Evolutionary conservation across 2,329 filamentous ascomycete genomes (phyloP), one percentile per base, ranked within the genome.

Genomic region (Aspergillus brunneoviolaceus): DNA sequence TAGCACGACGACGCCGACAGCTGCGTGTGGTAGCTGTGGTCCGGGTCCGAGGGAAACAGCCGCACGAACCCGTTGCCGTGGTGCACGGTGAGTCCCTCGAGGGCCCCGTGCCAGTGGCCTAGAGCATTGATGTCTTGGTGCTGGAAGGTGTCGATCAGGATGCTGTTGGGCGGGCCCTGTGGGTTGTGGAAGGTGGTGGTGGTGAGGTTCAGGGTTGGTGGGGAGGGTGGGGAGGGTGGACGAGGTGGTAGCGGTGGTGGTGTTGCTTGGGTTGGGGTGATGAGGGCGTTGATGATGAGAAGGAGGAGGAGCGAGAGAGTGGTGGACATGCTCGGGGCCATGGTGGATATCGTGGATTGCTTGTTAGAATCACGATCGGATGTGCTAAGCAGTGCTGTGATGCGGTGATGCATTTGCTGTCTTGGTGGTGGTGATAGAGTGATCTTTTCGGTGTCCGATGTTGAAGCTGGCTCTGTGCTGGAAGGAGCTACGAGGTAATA

Each of bases 91-190:
- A 88, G 81, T 16, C 81, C 80, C 60, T 89, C 86, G 51, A 87
- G 86, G n/a, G 79, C 79, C 10, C 88, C 87, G 70, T 89, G 87
- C 83, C 86, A 90, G 72, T 85, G 82, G 2, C 82, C 84, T 2
- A 89, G 79, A 19, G 84, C 81, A 67, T 90, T 90, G 27, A 74
- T 79, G 61, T 80, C 74, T 2, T 73, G 59, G 64, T 79, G 80
- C 39, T 74, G 74, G 64, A 90, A 90, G 3, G 80, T 81, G 73
- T 90, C 88, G 59, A 90, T 84, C 0, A 89, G 77, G 11, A 78
- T 19, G 49, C 23, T 11, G 29, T 58, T 31, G 27, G 55, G 35
- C 1, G 39, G 16, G 14, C 14, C 39, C 14, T 45, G 14, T 39
- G 55, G 2, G 59, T 48, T 48, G 42, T 23, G 42, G 42, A 47